Conservation (phyloP, 768 basidiomycete species). For the Podaxis sp. region DNA sequence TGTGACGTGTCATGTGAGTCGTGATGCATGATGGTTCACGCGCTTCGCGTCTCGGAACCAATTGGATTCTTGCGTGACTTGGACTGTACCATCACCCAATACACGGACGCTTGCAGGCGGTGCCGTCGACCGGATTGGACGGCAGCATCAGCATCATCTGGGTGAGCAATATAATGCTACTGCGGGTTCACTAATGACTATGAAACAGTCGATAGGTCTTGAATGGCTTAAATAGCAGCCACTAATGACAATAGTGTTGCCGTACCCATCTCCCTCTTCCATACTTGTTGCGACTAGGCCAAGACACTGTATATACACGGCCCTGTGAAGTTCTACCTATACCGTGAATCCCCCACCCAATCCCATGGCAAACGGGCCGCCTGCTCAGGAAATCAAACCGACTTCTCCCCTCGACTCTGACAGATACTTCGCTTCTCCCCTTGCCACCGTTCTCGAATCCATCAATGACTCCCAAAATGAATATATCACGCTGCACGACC, state of each 20-base stretch:
- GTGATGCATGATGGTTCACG: background rate
- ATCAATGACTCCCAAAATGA: slow-evolving; percentile 33
- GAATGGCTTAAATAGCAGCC: slow-evolving; percentile 3
- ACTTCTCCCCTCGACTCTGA: slow-evolving; percentile 14
- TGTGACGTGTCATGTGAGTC: background rate
- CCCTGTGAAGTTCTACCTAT: background rate
- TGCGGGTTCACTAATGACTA: background rate
- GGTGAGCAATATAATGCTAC: background rate
- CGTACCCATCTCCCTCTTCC: background rate
- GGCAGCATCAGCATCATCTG: background rate
- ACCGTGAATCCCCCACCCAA: background rate
- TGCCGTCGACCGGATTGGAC: background rate
- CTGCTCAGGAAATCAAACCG: background rate
- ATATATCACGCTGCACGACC: slow-evolving; percentile 47
- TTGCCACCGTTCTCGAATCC: slow-evolving; percentile 49
- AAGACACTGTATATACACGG: background rate
- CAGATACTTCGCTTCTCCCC: slow-evolving; percentile 38
- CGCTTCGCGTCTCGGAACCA: background rate
- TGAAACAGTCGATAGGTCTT: background rate
- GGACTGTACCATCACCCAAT: background rate
- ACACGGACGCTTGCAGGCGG: background rate
- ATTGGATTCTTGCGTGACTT: background rate
- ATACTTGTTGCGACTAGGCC: background rate
- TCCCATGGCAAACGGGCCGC: background rate
- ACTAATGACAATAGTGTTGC: background rate